Conservation (phyloP, 805 yeast genomes). For the Teunomyces panamensis region DNA sequence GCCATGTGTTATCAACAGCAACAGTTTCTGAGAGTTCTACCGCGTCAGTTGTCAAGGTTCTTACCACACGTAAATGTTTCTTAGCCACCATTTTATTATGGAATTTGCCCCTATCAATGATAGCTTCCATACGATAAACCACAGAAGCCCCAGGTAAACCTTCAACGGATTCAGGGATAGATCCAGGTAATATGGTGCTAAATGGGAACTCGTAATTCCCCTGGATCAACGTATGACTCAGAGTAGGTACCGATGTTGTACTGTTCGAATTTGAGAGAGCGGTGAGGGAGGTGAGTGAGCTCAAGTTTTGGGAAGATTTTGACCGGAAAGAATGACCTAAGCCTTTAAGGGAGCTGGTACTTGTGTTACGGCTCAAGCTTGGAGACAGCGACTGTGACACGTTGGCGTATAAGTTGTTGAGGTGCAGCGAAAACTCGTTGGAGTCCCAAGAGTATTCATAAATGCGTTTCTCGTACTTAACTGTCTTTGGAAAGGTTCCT, state of each 20-base stretch:
- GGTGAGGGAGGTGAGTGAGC: constrained; percentile 32
- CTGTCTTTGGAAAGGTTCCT: constrained; percentile 45
- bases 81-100: constrained; percentile 60
- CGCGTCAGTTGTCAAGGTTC: constrained; percentile 86
- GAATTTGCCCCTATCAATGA: constrained; percentile 79
- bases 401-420: constrained; percentile 22
- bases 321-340: constrained; percentile 31
- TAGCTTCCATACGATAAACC: constrained; percentile 71
- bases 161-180: constrained; percentile 82
- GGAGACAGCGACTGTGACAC: neutral
- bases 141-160: constrained; percentile 81
- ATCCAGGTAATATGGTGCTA: constrained; percentile 79
- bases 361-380: constrained; percentile 27
- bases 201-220: constrained; percentile 94
- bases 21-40: constrained; percentile 87
- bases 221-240: constrained; percentile 44
- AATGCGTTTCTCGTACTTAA: constrained; percentile 55
- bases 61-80: constrained; percentile 73
- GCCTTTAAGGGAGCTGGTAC: constrained; percentile 42
- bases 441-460: constrained; percentile 81
- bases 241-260: constrained; percentile 1
- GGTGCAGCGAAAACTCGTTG: constrained; percentile 48
- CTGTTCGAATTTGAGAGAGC: constrained; percentile 23
- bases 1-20: constrained; percentile 95
- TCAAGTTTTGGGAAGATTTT: constrained; percentile 36